Evolutionary conservation across 73 alveolate species (phyloP).

Genomic region (Symbiodinium pilosum): DNA sequence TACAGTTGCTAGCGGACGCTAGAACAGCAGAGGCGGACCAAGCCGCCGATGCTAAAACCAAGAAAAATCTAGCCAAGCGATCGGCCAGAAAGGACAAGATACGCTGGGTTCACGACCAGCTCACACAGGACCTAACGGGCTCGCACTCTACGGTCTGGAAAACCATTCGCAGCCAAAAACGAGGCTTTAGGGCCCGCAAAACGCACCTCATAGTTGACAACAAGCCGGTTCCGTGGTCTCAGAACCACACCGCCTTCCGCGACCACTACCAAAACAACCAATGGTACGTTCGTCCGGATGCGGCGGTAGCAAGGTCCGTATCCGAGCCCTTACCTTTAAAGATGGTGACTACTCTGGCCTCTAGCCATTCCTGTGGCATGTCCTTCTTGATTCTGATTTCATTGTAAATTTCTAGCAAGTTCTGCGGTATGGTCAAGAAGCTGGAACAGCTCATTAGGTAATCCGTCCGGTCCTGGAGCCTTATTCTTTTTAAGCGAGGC

Average conservation of each 20-base stretch:
- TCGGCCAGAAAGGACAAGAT: neutral
- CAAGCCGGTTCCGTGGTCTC: neutral
- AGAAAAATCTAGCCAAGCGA: neutral
- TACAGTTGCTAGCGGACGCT: neutral
- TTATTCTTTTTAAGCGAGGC: neutral
- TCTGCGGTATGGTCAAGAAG: neutral
- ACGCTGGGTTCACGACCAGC: neutral
- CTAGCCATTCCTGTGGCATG: neutral
- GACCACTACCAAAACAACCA: neutral
- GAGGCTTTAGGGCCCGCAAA: neutral
- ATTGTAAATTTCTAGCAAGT: neutral
- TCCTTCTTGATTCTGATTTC: neutral
- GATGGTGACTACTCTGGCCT: neutral
- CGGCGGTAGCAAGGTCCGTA: neutral
- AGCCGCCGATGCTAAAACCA: neutral
- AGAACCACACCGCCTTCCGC: neutral
- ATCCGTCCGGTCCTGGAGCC: neutral
- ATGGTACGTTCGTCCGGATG: no score
- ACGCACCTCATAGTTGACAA: neutral
- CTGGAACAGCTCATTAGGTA: neutral
- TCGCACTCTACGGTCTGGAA: neutral
- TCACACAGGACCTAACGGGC: neutral
- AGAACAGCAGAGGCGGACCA: neutral
- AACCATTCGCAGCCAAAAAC: neutral
- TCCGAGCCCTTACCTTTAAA: neutral